Base-by-base conservation (phyloP, 2,329 filamentous ascomycete species). In the Xylariales sp. region DNA sequence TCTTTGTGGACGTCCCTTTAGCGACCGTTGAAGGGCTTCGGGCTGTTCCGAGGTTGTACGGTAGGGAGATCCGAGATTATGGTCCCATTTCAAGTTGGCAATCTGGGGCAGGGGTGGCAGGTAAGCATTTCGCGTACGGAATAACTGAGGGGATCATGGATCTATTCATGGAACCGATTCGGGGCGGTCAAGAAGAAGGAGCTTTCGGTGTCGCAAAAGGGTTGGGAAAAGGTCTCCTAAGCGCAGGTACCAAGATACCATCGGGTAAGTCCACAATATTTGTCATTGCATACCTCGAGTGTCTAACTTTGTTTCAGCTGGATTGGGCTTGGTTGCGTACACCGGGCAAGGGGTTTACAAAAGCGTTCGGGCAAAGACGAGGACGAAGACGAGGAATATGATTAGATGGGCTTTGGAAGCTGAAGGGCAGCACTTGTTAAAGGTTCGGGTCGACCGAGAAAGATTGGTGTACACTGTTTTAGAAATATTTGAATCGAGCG, bases 21-120 rank as follows among this genome's bases (percentile, higher is more conserved):
- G 70, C 69, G 2, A 44, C 72, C 1, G 64, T 70, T 0, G 68
- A 74, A 47, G 72, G 72, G 8, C 68, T 74, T 40, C 68, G 72
- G 45, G 70, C 71, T 18, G 65, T 69, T 6, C 72, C 72, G 6
- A 64, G 63, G 15, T 57, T 74, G 4, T 76, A 74, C 40, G 69
- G 70, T 14, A 69, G 72, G 43, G 58, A 66, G 65, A 72, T 19
- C 59, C 42, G 44, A 5, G 24, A 43, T 19, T 38, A 38, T 18
- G 62, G 10, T 55, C 59, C 31, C 8, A 63, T 74, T 32, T 66
- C 59, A 4, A 69, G 67, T 13, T 60, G 70, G 40, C 61, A 65
- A 28, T 66, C 62, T 12, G 71, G 70, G 10, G 46, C 54, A 10
- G 58, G 59, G 15, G 66, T 65, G 12, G 65, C 65, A 4, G 63